Evolutionary conservation across 106 monocot genomes (phyloP).

Genomic region (Phalaenopsis aphrodite): DNA sequence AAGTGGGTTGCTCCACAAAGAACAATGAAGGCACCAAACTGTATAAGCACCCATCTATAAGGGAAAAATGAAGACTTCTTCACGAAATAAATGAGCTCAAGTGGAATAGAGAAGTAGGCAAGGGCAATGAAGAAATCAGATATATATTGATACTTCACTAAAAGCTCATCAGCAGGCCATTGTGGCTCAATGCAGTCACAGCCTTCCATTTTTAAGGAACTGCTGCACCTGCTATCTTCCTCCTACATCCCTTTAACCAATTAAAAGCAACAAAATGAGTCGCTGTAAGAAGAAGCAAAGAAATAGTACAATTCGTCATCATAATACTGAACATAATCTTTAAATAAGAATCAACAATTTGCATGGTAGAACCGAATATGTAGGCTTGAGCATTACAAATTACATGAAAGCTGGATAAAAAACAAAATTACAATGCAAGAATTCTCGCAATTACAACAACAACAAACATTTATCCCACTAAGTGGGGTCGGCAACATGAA

Average conservation of each 20-base stretch:
- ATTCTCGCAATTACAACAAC: not conserved
- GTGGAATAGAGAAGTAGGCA: conserved; percentile 92
- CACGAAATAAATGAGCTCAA: conserved; percentile 90
- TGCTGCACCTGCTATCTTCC: not conserved
- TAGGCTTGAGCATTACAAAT: not conserved
- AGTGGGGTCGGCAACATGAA: no score
- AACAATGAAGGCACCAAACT: conserved; percentile 89
- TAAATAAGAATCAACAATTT: not conserved
- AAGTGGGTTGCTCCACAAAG: conserved; percentile 95
- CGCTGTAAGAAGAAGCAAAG: not conserved
- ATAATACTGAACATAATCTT: not conserved
- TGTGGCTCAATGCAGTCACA: conserved; percentile 83
- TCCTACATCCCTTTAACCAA: conserved; percentile 18
- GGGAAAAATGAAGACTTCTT: conserved; percentile 87
- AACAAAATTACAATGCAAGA: not conserved
- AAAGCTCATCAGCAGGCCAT: conserved; percentile 63
- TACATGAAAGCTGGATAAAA: not conserved
- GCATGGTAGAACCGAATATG: not conserved
- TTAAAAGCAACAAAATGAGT: not conserved
- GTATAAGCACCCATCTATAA: conserved; percentile 88
- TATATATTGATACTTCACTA: conserved; percentile 89
- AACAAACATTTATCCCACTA: no score
- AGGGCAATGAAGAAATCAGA: conserved; percentile 91
- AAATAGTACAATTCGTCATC: not conserved
- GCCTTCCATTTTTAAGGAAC: conserved; percentile 49